Evolutionary conservation across 2,329 filamentous ascomycete genomes (phyloP), one percentile per base, ranked within the genome.

Genomic region (Neofusicoccum umdonicola): DNA sequence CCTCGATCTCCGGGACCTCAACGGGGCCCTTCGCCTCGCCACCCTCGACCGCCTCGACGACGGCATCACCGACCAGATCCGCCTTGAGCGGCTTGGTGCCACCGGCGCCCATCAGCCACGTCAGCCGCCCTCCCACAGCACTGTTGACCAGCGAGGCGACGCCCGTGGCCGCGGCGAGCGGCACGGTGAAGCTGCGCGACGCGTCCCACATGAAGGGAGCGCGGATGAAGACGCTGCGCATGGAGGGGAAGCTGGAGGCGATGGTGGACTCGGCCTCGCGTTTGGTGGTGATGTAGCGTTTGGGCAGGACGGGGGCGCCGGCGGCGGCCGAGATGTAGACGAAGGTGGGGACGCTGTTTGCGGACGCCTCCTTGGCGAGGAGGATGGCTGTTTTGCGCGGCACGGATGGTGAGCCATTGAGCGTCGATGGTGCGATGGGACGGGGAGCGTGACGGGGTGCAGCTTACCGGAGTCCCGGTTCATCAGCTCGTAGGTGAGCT

Each of bases 401-500:
- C 4, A 5, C 41, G 48, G 17, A 27, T 17, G 41, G 52, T 39
- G 1, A 31, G 27, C 27, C 27, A 31, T n/a, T 31, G 45, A 45
- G 11, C 5, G 11, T 7, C n/a, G 50, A 5, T 56, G 11, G 37
- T 3, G 34, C n/a, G 12, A 57, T 9, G n/a, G n/a, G 31, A 3
- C 19, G 22, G 15, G 41, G 22, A 15, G 15, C 9, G 17, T 4
- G 27, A n/a, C 13, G 11, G 4, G 13, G 17, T 12, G 11, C 19
- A 7, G 35, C 54, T 37, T 72, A 85, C 84, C 83, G 48, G 85
- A 85, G 79, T 98, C 94, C 65, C 95, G 87, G 80, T 99, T 99
- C 92, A 99, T 97, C 66, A 93, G 84, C 81, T 98, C 95, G 81
- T 99, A 99, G 17, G 94, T 97, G 71, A 97, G 83, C 78, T 95